Evolutionary conservation across 2,329 filamentous ascomycete genomes (phyloP), one percentile per base, ranked within the genome.

Genomic region (Diaporthe caulivora): DNA sequence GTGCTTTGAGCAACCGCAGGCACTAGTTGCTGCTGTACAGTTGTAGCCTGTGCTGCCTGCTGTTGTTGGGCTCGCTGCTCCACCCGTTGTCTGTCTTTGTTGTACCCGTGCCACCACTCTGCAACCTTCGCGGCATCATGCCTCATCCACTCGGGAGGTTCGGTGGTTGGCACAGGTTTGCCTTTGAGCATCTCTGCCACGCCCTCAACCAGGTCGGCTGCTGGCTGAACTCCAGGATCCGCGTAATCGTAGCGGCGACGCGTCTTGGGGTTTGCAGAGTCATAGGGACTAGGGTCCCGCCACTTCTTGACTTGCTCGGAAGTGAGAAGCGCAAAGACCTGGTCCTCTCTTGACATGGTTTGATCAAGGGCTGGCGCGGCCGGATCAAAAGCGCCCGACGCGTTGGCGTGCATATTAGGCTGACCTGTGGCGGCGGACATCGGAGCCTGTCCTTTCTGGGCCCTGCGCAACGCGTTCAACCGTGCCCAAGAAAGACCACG

Each of bases 71-170:
- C 67, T n/a, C 60, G 62, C 29, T 76, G 72, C 51, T 72, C 76
- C 18, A 70, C 65, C 17, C 76, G 76, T 69, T 77, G 75, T 47
- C 81, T 80, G 60, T 84, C 82, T 55, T 79, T 80, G 47, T 81
- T 79, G 75, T 85, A 87, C 0, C 87, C 88, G 15, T 85, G 80
- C 82, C 86, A 87, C 89, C 89, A 91, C 75, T 89, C 85, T 13
- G 85, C 84, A 0, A 86, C 82, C 74, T 84, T 84, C 42, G 86
- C 85, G 3, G 84, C 79, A 42, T 87, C 83, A 29, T 85, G 80
- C 13, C 80, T 81, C 76, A 91, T 84, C 84, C 88, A 89, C 24
- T 85, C 84, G 1, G 90, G 88, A 4, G 89, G 87, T 55, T 87
- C 84, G 1, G 78, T 85, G 2, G 88, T 81, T 18, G 88, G 89